phyloP scores from a whole-genome alignment of 495 filamentous ascomycete genomes.

The Hyaloscypha variabilis region DNA sequence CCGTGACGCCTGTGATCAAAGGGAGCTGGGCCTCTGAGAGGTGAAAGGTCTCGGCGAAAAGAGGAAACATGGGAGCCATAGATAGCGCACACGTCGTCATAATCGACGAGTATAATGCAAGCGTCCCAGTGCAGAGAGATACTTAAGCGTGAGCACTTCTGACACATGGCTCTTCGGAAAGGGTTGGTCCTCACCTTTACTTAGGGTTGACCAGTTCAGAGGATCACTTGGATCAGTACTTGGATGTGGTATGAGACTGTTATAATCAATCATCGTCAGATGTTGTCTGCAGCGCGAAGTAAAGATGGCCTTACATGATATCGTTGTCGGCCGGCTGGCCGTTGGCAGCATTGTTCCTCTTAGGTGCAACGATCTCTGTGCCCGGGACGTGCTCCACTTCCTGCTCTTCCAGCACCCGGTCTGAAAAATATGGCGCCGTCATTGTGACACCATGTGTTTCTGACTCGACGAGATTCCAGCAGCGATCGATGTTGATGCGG shows the following conservation, averaged over 20 bases:
- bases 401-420: too few relatives aligned
- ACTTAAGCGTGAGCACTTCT: background rate
- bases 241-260: slow-evolving; percentile 10
- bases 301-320: background rate
- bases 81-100: background rate
- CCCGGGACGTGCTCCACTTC: background rate
- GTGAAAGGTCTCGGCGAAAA: background rate
- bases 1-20: slow-evolving; percentile 3
- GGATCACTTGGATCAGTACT: slow-evolving; percentile 2
- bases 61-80: slow-evolving; percentile 13
- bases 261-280: background rate
- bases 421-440: too few relatives aligned
- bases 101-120: background rate
- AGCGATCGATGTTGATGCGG: too few relatives aligned
- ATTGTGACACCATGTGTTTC: too few relatives aligned
- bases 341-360: background rate
- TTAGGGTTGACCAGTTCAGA: slow-evolving; percentile 13
- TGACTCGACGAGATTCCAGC: too few relatives aligned
- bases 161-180: background rate
- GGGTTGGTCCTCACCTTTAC: slow-evolving; percentile 5
- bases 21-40: background rate
- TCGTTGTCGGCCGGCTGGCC: background rate
- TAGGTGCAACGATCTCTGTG: background rate
- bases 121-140: background rate
- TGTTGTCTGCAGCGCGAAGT: background rate